phyloP scores from a whole-genome alignment of 306 rosid genomes.

The Hippophae gyantsensis region DNA sequence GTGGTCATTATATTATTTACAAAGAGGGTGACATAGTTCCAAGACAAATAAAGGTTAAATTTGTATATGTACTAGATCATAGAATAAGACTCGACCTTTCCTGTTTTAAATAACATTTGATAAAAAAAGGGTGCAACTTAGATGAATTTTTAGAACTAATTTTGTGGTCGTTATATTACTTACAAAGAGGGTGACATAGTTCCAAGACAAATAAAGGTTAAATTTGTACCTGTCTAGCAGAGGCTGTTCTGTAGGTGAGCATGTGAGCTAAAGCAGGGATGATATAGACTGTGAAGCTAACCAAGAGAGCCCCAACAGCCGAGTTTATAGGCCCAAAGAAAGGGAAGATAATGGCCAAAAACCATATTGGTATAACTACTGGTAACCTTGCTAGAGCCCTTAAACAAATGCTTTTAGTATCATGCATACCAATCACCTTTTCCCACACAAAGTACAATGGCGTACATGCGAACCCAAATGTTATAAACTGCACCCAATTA shows the following conservation, averaged over 20 bases:
- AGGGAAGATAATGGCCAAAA: slow-evolving; percentile 86
- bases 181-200: background rate
- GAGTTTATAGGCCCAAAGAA: slow-evolving; percentile 97
- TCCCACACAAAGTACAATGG: slow-evolving; percentile 99
- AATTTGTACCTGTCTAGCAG: slow-evolving; percentile 71
- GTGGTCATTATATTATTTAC: no score
- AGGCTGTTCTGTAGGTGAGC: slow-evolving; percentile 78
- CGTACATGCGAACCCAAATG: slow-evolving; percentile 93
- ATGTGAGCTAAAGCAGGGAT: slow-evolving; percentile 79
- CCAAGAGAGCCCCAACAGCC: slow-evolving; percentile 87
- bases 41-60: no score
- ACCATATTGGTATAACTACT: slow-evolving; percentile 93
- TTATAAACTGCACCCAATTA: slow-evolving; percentile 62
- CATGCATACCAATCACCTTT: slow-evolving; percentile 97
- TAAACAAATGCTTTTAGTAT: slow-evolving; percentile 67
- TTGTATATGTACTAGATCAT: no score
- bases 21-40: no score
- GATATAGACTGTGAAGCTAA: slow-evolving; percentile 94
- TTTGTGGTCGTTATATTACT: no score
- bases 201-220: no score
- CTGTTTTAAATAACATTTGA: no score
- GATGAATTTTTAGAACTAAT: no score
- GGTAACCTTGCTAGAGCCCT: slow-evolving; percentile 90
- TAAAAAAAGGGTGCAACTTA: no score
- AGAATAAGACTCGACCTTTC: no score